A percentile compares a stretch with the other conserved stretches of the same genome.
These are phyloP conservation scores for Stachybotrys chlorohalonatus DNA, from an alignment of 2,329 filamentous ascomycete genomes.

Conservation along the genomic window DNA sequence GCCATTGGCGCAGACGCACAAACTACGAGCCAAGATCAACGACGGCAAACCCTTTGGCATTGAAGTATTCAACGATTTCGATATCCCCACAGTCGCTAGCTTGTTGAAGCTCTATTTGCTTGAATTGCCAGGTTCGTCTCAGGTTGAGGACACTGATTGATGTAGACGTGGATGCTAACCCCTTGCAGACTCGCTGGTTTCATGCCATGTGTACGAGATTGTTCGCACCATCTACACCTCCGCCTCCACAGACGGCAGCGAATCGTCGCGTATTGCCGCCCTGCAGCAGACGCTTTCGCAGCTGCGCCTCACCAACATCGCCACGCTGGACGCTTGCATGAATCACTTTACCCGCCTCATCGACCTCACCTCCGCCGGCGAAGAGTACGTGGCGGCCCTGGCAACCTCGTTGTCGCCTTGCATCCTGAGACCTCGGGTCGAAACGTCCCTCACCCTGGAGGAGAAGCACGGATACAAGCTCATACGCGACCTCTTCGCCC, in stretches of 20 bases:
- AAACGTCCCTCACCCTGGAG: slow-evolving; percentile 88
- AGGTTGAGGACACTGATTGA: background rate
- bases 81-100: slow-evolving; percentile 89
- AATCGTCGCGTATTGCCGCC: slow-evolving; percentile 75
- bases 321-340: slow-evolving; percentile 95
- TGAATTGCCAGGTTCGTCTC: slow-evolving; percentile 73
- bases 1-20: slow-evolving; percentile 74
- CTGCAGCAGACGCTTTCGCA: slow-evolving; percentile 94
- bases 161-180: slow-evolving; percentile 12
- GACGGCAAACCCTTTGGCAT: slow-evolving; percentile 72
- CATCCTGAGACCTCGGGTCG: slow-evolving; percentile 75
- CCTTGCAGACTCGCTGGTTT: slow-evolving; percentile 80
- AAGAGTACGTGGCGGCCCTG: slow-evolving; percentile 68
- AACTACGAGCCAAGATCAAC: slow-evolving; percentile 74
- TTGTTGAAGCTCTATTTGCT: slow-evolving; percentile 89
- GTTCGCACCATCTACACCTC: slow-evolving; percentile 94
- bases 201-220: slow-evolving; percentile 97
- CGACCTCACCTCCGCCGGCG: slow-evolving; percentile 91
- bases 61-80: slow-evolving; percentile 76
- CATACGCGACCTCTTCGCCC: slow-evolving; percentile 80
- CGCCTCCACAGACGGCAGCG: slow-evolving; percentile 64
- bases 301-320: slow-evolving; percentile 91
- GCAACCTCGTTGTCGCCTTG: slow-evolving; percentile 72
- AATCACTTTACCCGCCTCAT: slow-evolving; percentile 97
- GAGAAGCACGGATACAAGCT: slow-evolving; percentile 89